Evolutionary conservation across 129 eudicot species (phyloP), one percentile per base, ranked within the genome.

Genomic region (Silybum marianum): DNA sequence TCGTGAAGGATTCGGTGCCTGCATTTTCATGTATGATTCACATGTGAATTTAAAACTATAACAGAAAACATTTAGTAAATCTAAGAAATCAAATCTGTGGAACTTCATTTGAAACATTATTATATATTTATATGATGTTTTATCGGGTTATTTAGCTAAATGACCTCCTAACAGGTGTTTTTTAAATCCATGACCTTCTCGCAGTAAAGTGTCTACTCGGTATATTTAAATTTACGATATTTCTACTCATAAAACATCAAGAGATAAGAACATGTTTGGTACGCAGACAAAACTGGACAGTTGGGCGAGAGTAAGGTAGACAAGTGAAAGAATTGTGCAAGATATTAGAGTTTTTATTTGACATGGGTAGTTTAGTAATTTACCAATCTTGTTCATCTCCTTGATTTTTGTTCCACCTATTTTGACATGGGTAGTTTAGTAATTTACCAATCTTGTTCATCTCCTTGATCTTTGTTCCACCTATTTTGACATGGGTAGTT

Each of bases 1-100:
- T 82, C 93, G 84, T 24, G 89, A 84, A 51, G 91, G 72, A 75
- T 72, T 90, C 60, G 91, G 78, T 21, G 69, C 85, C 97, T 91
- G 91, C 74, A 66, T 54, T 26, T 14, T 1, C 6, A 58, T n/a
- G 60, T 58, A 58, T n/a, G 66, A 19, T 58, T 58, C 66, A 58
- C 23, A 18, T 22, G n/a, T 58, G 22, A 58, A 58, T 6, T 58
- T n/a, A n/a, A 18, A 58, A 58, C 22, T 11, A 44, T 44, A 44
- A 44, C 11, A 11, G 48, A 44, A 44, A 11, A 44, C 4, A 16
- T 44, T 13, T 44, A 44, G 16, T 44, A 44, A 44, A 44, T 44
- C 16, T 44, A 44, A 44, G 1, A 44, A 11, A 40, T 11, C 4
- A 2, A 9, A 9, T 11, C 16, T 44, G 54, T 44, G 54, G 54